phyloP scores from a whole-genome alignment of 495 filamentous ascomycete species.

The Cercophora scortea region DNA sequence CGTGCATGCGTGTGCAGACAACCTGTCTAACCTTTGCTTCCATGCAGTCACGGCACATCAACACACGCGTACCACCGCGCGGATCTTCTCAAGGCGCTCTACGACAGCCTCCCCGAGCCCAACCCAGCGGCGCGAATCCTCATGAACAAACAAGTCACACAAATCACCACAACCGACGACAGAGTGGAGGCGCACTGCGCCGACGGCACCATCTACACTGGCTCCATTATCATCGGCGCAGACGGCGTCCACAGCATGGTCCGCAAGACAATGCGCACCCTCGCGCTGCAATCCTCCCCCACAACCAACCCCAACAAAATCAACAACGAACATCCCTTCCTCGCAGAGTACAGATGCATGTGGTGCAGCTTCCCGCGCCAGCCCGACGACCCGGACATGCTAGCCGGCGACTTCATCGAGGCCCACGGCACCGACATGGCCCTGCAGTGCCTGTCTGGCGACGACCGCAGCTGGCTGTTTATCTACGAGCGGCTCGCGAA shows the following conservation, averaged over 20 bases:
- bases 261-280: constrained; percentile 31
- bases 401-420: constrained; percentile 6
- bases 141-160: constrained; percentile 21
- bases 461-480: constrained; percentile 25
- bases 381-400: background rate
- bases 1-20: no score
- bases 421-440: constrained; percentile 1
- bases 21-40: background rate
- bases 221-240: constrained; percentile 44
- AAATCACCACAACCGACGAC: constrained; percentile 11
- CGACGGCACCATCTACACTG: constrained; percentile 31
- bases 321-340: constrained; percentile 17
- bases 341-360: constrained; percentile 20
- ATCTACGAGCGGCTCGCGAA: constrained; percentile 32
- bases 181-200: constrained; percentile 21
- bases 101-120: constrained; percentile 14
- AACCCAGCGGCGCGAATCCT: constrained; percentile 22
- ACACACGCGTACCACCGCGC: constrained; percentile 19
- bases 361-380: constrained; percentile 17
- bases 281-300: constrained; percentile 14
- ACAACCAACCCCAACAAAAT: constrained; percentile 4
- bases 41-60: background rate
- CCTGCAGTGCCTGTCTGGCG: background rate
- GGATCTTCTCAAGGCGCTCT: constrained; percentile 25
- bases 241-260: constrained; percentile 42